These are phyloP conservation scores for Aquilaria yunnanensis DNA, from an alignment of 345 rosid genomes.

Conservation along the genomic window DNA sequence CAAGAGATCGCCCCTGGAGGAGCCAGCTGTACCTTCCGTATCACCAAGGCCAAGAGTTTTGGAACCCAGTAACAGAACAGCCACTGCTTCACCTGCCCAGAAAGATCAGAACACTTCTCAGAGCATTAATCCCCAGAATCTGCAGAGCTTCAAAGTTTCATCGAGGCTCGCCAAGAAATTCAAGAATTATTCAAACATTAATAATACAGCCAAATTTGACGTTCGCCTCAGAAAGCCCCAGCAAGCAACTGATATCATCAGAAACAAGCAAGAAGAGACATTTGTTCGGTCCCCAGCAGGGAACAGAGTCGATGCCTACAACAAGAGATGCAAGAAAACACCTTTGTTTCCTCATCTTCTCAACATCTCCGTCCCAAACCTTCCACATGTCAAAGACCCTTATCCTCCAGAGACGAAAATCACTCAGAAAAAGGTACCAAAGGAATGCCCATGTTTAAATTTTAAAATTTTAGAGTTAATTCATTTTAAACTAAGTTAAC, in stretches of 20 bases:
- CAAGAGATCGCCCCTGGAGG: too few species aligned
- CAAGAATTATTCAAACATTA: constrained; percentile 24
- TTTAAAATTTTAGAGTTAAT: too few species aligned
- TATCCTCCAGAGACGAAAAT: constrained; percentile 47
- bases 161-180: constrained; percentile 22
- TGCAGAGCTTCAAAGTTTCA: too few species aligned
- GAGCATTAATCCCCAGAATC: too few species aligned
- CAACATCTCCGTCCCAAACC: constrained; percentile 38
- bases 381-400: constrained; percentile 66
- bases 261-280: constrained; percentile 61
- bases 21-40: constrained; percentile 21
- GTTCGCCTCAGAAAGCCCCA: constrained; percentile 39
- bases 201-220: constrained; percentile 19
- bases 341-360: constrained; percentile 40
- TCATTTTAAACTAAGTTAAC: too few species aligned
- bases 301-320: constrained; percentile 32
- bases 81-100: neutral
- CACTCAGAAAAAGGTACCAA: constrained; percentile 54
- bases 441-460: neutral
- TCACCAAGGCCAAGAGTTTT: constrained; percentile 47
- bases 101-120: constrained; percentile 10
- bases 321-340: constrained; percentile 57
- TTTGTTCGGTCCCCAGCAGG: constrained; percentile 41
- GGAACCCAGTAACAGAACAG: constrained; percentile 34
- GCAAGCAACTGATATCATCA: constrained; percentile 28